Base-by-base conservation (phyloP, 441 rosid genomes). In the Bocquillonia castaneifolia region DNA sequence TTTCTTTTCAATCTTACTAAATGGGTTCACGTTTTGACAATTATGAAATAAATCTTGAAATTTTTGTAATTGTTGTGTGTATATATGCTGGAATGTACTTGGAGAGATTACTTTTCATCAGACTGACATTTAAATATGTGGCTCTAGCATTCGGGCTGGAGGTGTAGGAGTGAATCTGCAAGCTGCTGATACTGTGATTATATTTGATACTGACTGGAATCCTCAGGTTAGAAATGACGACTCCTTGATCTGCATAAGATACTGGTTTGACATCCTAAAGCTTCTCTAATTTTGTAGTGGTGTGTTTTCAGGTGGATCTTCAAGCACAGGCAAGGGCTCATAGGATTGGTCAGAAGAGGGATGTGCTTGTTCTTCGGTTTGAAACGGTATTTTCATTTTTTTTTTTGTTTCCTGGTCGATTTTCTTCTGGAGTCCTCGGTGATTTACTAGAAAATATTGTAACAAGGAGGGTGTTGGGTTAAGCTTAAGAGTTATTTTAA, bases 271-370 rank as follows among this genome's bases (percentile, higher is more conserved):
- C 14, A 59, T 48, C 67, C 60, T 47, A 31, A 74, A 58, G 67
- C 61, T 54, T 54, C 53, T 37, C 55, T 14, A 47, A 66, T 64
- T 18, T 28, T 20, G 60, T 66, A 20, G 54, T 47, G 32, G 14
- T 72, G 10, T 45, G 8, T 45, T 74, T 37, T 72, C 78, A 92
- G 98, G 98, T 92, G 77, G 98, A 92, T 82, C 88, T 92, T 78
- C 98, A 92, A 87, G 98, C 98, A 52, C 96, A 92, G 76, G 98
- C 96, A 59, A 90, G 98, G 81, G 98, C 98, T 59, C 98, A 92
- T 70, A 87, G 98, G 84, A 82, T 92, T 80, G 98, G 98, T 74
- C 98, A 92, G 84, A 92, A 92, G 82, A 88, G 89, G 86, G 98
- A 92, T 25, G 98, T 92, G 61, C 92, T 92, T 71, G 98, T 92